These are phyloP conservation scores for Stylonectria norvegica DNA, from an alignment of 2,329 filamentous ascomycete species.

Conservation along the genomic window DNA sequence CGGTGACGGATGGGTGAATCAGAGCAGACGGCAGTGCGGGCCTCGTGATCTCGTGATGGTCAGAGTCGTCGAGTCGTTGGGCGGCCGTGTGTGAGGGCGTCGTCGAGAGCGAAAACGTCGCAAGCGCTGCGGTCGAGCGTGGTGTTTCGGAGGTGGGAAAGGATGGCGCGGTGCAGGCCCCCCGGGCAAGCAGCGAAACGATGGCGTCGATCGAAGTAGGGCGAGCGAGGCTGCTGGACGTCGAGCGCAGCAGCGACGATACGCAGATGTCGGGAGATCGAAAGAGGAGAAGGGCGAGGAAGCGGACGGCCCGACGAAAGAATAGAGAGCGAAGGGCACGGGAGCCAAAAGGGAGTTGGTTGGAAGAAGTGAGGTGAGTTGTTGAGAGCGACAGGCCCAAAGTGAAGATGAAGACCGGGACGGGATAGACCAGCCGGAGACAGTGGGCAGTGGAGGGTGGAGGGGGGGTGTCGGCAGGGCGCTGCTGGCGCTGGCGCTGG, in stretches of 20 bases:
- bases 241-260: background rate
- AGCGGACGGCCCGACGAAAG: no score
- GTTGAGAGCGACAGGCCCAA: background rate
- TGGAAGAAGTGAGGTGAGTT: background rate
- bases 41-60: no score
- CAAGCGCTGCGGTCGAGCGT: constrained; percentile 28
- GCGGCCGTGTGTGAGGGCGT: constrained; percentile 25
- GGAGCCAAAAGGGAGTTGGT: background rate
- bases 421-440: background rate
- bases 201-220: no score
- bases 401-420: background rate
- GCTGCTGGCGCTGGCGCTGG: background rate
- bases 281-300: no score
- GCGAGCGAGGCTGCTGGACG: no score
- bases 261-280: background rate
- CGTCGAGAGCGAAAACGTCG: constrained; percentile 29
- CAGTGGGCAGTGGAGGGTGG: background rate
- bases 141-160: constrained; percentile 19
- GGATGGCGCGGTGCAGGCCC: constrained; percentile 24
- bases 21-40: no score
- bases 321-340: background rate
- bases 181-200: no score
- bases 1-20: no score
- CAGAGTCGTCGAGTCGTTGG: constrained; percentile 16
- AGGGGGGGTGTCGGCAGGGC: background rate